These are phyloP conservation scores for Sporothrix euskadiensis DNA, from an alignment of 2,329 filamentous ascomycete species.

Conservation along the genomic window DNA sequence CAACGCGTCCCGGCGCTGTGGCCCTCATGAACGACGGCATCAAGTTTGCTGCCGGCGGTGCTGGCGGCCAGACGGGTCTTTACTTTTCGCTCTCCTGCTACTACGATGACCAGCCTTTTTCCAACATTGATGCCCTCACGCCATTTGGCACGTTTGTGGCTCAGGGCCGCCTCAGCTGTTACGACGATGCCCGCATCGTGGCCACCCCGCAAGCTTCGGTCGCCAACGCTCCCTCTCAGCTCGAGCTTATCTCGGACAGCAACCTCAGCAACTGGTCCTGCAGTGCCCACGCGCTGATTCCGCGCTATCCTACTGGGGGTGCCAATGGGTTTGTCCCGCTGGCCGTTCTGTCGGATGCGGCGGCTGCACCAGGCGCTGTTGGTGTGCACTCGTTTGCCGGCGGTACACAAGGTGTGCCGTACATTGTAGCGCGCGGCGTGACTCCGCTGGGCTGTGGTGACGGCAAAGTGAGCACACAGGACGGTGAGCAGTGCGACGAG, in stretches of 20 bases:
- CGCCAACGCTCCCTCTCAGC: background rate
- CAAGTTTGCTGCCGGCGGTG: slow-evolving; percentile 32
- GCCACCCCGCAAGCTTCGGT: slow-evolving; percentile 38
- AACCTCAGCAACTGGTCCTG: slow-evolving; percentile 47
- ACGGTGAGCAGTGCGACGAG: slow-evolving; percentile 47
- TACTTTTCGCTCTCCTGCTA: slow-evolving; percentile 49
- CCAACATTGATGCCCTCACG: slow-evolving; percentile 36
- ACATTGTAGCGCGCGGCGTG: slow-evolving; percentile 46
- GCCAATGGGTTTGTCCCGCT: slow-evolving; percentile 43
- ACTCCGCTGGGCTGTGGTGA: slow-evolving; percentile 46
- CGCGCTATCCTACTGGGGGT: slow-evolving; percentile 42
- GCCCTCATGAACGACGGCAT: slow-evolving; percentile 45
- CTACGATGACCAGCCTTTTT: slow-evolving; percentile 37
- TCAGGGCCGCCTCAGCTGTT: slow-evolving; percentile 44
- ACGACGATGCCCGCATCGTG: slow-evolving; percentile 46
- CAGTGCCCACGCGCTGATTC: slow-evolving; percentile 46
- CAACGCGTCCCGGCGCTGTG: slow-evolving; percentile 37
- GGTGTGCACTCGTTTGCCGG: slow-evolving; percentile 43
- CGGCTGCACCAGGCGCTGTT: slow-evolving; percentile 35
- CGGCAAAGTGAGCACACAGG: slow-evolving; percentile 39
- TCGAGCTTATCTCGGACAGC: slow-evolving; percentile 41
- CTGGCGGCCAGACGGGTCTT: slow-evolving; percentile 30
- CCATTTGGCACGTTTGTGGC: slow-evolving; percentile 45
- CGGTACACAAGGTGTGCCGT: slow-evolving; percentile 43
- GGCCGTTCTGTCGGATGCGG: slow-evolving; percentile 42